Conservation (phyloP, 441 rosid genomes). For the Aquilaria agallochum region DNA sequence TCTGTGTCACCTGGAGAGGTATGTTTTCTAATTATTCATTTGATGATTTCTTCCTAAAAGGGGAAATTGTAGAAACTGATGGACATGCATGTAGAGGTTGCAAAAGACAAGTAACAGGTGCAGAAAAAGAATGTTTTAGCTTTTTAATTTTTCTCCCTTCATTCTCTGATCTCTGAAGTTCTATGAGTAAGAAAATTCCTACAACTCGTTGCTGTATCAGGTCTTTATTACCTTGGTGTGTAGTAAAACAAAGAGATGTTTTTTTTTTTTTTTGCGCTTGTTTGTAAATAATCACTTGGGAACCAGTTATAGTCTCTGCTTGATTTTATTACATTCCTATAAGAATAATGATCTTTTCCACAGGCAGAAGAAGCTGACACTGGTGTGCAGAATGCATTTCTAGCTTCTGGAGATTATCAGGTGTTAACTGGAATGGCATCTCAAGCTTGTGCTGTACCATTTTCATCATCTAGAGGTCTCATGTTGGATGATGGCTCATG, state of each 20-base stretch:
- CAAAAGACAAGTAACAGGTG: background rate
- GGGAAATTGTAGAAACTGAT: background rate
- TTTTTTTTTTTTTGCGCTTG: too few species aligned
- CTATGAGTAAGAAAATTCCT: background rate
- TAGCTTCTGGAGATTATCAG: constrained; percentile 54
- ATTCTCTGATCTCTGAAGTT: background rate
- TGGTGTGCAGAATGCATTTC: constrained; percentile 43
- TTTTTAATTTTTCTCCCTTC: too few species aligned
- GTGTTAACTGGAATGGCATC: constrained; percentile 36
- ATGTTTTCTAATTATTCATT: constrained; percentile 16
- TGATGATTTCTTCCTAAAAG: constrained; percentile 6
- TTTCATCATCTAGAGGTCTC: constrained; percentile 33
- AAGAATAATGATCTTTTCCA: constrained; percentile 8
- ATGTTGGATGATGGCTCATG: constrained; percentile 39
- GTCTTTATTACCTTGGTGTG: too few species aligned
- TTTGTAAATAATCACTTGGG: background rate
- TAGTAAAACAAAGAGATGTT: too few species aligned
- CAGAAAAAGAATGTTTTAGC: too few species aligned
- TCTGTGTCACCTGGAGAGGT: constrained; percentile 62
- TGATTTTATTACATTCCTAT: background rate
- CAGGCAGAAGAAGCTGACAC: constrained; percentile 54
- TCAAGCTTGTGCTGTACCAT: constrained; percentile 26
- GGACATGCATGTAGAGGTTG: background rate
- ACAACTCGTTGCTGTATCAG: background rate
- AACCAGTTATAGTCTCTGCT: constrained; percentile 5